Base-by-base conservation (phyloP, 2,329 filamentous ascomycete genomes). In the Beauveria medogensis region DNA sequence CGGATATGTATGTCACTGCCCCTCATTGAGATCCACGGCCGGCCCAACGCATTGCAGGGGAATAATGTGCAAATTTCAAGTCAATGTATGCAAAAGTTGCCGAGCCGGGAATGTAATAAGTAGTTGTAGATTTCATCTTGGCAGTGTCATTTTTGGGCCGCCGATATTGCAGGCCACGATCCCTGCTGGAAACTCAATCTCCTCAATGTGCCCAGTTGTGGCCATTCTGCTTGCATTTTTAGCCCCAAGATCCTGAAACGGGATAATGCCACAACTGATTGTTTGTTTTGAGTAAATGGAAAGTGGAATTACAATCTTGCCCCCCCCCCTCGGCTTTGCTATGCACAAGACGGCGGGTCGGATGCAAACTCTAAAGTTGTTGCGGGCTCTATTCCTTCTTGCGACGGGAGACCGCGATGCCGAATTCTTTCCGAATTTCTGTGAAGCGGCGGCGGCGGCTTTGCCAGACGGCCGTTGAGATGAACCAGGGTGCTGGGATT, bases 401-500 rank as follows among this genome's bases (percentile, higher is more conserved):
- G 40, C 44, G 24, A 46, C 26, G 9, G 24, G 37, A 22, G 8
- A 12, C 34, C 26, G 12, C 51, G 26, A 41, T 14, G n/a, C 52
- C 52, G 22, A 55, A 20, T n/a, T 22, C 37, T 24, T 24, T 10
- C 52, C 52, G 52, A 51, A 30, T n/a, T n/a, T n/a, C 47, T n/a
- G n/a, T 24, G 5, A 18, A 44, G 34, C 30, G 22, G 37, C 14
- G 22, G 22, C 22, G n/a, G n/a, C n/a, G n/a, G n/a, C 20, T 43
- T 58, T 14, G 34, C 40, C 47, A 20, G 26, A 8, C 37, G 28
- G 50, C 57, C 57, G 57, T 59, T 59, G 48, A 53, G 40, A 40
- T 47, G 57, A 47, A 20, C 57, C 48, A 59, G 41, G 40, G 24
- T 40, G 40, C 41, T 59, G 50, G 57, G 44, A 50, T 40, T 22